Conservation (phyloP, 75 land plant species). For the Ceratopteris richardii region DNA sequence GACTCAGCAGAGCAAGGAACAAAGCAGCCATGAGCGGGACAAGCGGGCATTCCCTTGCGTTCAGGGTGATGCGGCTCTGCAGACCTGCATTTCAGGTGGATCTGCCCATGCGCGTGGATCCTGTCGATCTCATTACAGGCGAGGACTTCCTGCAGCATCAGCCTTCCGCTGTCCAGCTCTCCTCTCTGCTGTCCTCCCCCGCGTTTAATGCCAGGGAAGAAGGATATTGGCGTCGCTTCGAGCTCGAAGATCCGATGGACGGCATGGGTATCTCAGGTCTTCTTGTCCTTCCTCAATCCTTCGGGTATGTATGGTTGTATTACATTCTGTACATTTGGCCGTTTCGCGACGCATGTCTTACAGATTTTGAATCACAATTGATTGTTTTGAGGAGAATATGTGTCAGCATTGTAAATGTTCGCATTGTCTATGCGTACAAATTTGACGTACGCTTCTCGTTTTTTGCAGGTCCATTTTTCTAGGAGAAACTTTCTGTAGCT, state of each 20-base stretch:
- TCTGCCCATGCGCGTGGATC: constrained; percentile 57
- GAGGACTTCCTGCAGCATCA: constrained; percentile 64
- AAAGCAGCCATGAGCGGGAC: neutral
- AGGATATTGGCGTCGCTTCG: constrained; percentile 57
- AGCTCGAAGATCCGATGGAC: constrained; percentile 52
- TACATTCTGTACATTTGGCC: no score
- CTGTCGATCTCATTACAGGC: constrained; percentile 65
- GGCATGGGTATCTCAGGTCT: constrained; percentile 77
- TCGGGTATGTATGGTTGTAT: constrained; percentile 78
- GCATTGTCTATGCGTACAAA: no score
- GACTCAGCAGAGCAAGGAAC: no score
- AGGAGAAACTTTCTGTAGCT: constrained; percentile 94
- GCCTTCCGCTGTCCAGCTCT: constrained; percentile 5
- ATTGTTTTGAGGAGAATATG: no score
- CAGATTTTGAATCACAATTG: no score
- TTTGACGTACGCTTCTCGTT: neutral
- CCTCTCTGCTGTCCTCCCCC: constrained; percentile 10
- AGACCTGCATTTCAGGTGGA: constrained; percentile 77
- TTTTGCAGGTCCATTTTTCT: constrained; percentile 72
- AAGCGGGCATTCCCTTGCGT: constrained; percentile 78
- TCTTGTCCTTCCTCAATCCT: constrained; percentile 87
- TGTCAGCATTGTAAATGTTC: no score
- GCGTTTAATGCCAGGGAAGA: constrained; percentile 28
- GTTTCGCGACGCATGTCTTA: no score
- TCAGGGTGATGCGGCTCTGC: constrained; percentile 96